Base-by-base conservation (phyloP, 441 rosid species). In the Bruguiera hainesii region DNA sequence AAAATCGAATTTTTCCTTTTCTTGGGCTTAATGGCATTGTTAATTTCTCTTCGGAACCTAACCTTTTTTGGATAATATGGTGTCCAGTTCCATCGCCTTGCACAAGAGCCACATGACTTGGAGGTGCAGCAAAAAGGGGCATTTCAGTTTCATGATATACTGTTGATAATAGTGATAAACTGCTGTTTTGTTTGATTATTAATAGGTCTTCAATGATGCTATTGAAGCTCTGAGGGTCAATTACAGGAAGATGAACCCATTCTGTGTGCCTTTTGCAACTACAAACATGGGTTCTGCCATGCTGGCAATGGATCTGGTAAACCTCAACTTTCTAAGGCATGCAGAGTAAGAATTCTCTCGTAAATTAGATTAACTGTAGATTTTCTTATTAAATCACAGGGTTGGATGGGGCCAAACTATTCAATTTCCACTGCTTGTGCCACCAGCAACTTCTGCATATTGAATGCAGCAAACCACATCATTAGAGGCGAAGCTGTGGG, bases 221-320 rank as follows among this genome's bases (percentile, higher is more conserved):
- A 82, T 94, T 71, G 97, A 91, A 80, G 98, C 98, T 71, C 72
- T 91, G 74, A 88, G 85, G 82, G 79, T 88, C 76, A 89, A 96
- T 11, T 89, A 94, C 74, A 85, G 69, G 84, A 94, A 94, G 78
- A 85, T 94, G 97, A 94, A 89, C 79, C 98, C 96, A 62, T 94
- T 94, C 57, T 91, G 95, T 52, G 93, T 94, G 50, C 98, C 98
- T 61, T 94, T 89, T 71, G 97, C 98, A 0, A 88, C 97, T 65
- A 91, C 97, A 69, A 94, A 94, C 75, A 91, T 91, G 97, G 98
- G 98, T 76, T 94, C 97, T 66, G 98, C 97, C 19, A 89, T 94
- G 93, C 96, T 94, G 64, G 97, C 76, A 13, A 61, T 61, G 76
- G 97, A 93, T 82, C 85, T 93, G 88, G 97, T 93, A 69, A 72